These are phyloP conservation scores for Prunella vulgaris DNA, from an alignment of 257 asterid species.

Conservation along the genomic window DNA sequence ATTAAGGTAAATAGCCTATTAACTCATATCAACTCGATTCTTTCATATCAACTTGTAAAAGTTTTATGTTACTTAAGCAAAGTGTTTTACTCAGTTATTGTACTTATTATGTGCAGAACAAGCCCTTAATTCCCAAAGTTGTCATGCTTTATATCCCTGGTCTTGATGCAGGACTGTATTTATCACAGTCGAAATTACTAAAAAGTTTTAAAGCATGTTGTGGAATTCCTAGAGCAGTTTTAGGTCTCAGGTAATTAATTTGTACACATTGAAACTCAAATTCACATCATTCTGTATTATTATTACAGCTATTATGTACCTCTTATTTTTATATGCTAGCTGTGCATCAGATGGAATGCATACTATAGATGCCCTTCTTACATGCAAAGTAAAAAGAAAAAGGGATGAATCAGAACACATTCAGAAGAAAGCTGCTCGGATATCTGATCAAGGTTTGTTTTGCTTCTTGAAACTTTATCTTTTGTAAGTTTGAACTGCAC, in stretches of 20 bases:
- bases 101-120: constrained; percentile 64
- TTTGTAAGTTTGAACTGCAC: neutral
- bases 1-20: constrained; percentile 57
- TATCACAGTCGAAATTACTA: constrained; percentile 71
- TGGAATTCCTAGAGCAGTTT: constrained; percentile 84
- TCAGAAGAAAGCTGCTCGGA: constrained; percentile 38
- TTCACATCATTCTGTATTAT: neutral
- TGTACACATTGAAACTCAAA: neutral
- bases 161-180: constrained; percentile 90
- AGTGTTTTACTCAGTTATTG: constrained; percentile 16
- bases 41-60: neutral
- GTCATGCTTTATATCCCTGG: constrained; percentile 94
- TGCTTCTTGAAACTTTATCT: neutral
- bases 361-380: constrained; percentile 87
- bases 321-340: constrained; percentile 46
- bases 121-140: constrained; percentile 85
- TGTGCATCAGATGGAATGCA: constrained; percentile 89
- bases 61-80: neutral
- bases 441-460: constrained; percentile 51
- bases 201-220: constrained; percentile 64
- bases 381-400: constrained; percentile 83
- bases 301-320: constrained; percentile 10
- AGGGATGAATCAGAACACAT: constrained; percentile 49
- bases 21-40: too few relatives aligned
- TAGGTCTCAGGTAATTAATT: constrained; percentile 68